Percentiles rank a stretch among this genome's conserved stretches.
phyloP scores from a whole-genome alignment of 306 rosid species.

The Begonia peltatifolia region DNA sequence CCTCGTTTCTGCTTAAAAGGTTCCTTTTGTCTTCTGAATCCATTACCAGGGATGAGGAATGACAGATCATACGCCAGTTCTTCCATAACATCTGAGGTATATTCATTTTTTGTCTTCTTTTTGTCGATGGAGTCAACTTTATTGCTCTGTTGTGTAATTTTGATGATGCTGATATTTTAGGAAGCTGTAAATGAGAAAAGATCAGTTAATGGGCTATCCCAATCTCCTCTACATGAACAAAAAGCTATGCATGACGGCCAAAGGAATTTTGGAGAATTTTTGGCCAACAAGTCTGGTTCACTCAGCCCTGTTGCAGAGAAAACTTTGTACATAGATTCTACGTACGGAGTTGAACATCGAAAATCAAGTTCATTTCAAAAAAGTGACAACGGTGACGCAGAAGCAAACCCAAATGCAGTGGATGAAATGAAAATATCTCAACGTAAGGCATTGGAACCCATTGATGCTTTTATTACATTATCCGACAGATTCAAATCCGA shows the following conservation, averaged over 20 bases:
- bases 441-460: slow-evolving; percentile 22
- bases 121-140: not conserved
- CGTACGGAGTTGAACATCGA: slow-evolving; percentile 22
- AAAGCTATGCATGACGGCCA: slow-evolving; percentile 10
- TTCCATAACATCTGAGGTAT: slow-evolving; percentile 9
- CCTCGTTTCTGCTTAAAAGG: slow-evolving; percentile 28
- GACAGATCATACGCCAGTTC: slow-evolving; percentile 25
- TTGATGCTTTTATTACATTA: slow-evolving; percentile 19
- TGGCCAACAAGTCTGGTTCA: slow-evolving; percentile 15
- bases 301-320: slow-evolving; percentile 48
- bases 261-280: slow-evolving; percentile 20
- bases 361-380: slow-evolving; percentile 26
- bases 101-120: not conserved
- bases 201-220: slow-evolving; percentile 2
- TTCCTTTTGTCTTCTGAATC: slow-evolving; percentile 31
- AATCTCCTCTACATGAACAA: slow-evolving; percentile 3
- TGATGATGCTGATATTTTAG: slow-evolving; percentile 21
- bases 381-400: slow-evolving; percentile 13
- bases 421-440: slow-evolving; percentile 19
- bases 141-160: slow-evolving; percentile 6
- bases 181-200: slow-evolving; percentile 19
- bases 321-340: slow-evolving; percentile 56
- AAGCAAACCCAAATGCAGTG: slow-evolving; percentile 4
- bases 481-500: slow-evolving; percentile 17
- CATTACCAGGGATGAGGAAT: slow-evolving; percentile 33